phyloP scores from a whole-genome alignment of 2,329 filamentous ascomycete genomes.

The Aspergillus vadensis region DNA sequence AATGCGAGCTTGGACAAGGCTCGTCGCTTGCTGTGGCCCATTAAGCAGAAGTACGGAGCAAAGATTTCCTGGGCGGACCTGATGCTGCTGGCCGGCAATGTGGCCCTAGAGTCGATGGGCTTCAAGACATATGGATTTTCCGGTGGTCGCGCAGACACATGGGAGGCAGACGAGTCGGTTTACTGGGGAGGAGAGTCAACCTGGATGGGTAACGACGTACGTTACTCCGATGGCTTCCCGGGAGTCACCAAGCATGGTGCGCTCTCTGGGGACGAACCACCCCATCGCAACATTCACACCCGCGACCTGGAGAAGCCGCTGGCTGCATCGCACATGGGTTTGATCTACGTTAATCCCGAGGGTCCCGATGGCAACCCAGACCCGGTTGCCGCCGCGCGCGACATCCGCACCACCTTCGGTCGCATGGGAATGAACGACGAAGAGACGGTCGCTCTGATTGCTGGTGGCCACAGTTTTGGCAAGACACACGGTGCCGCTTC shows the following conservation, averaged over 20 bases:
- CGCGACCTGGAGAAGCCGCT: conserved; percentile 69
- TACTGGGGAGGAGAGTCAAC: conserved; percentile 77
- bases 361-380: conserved; percentile 73
- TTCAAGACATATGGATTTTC: conserved; percentile 74
- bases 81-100: conserved; percentile 71
- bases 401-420: conserved; percentile 73
- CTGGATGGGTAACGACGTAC: conserved; percentile 74
- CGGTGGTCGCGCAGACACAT: conserved; percentile 70
- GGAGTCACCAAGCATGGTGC: conserved; percentile 35
- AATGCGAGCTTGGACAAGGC: conserved; percentile 79
- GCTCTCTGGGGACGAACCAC: conserved; percentile 4
- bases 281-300: conserved; percentile 52
- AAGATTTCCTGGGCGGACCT: conserved; percentile 82
- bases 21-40: conserved; percentile 74
- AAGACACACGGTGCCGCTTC: conserved; percentile 77
- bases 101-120: conserved; percentile 75
- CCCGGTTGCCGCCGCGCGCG: conserved; percentile 66
- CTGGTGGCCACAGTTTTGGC: conserved; percentile 76
- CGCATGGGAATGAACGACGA: conserved; percentile 84
- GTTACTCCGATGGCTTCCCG: conserved; percentile 51
- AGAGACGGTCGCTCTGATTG: conserved; percentile 78
- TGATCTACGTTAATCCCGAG: conserved; percentile 83
- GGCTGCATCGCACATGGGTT: conserved; percentile 70
- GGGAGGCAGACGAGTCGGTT: conserved; percentile 72
- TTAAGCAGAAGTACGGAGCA: conserved; percentile 83